Base-by-base conservation (phyloP, 441 rosid genomes). In the Breynia disticha region DNA sequence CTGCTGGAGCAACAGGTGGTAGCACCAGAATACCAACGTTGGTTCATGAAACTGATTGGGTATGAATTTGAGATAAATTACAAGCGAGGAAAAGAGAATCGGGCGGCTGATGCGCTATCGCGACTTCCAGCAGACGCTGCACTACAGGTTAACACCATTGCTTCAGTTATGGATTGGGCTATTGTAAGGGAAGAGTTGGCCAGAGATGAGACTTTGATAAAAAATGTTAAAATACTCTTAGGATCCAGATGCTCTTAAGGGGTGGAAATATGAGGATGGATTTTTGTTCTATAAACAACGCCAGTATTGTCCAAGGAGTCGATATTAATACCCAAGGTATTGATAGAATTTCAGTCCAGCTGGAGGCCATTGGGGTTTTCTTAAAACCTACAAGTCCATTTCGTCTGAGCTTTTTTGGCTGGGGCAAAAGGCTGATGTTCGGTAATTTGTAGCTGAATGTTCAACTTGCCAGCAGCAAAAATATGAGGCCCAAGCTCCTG, bases 41-140 rank as follows among this genome's bases (percentile, higher is more conserved):
- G 53, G 19, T 5, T 47, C 4, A 1, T 16, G 6, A 57, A 37
- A 15, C 52, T 57, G 10, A 15, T 57, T 39, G 50, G 60, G 16
- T 46, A 14, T n/a, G 50, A 56, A 21, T 56, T 18, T 43, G 16
- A 7, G 8, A 56, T 56, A 14, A 9, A 45, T n/a, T 56, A 56
- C 35, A 43, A 24, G 60, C 22, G 17, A 12, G 60, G 60, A 13
- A 21, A 3, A 21, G 28, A 56, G 1, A 56, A 56, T 21, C 5
- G 2, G 4, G 50, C 14, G 2, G 50, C 41, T 0, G 60, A 56
- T 56, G 49, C 60, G 14, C 22, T 56, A 7, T 56, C 60, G 1
- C 24, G 52, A 2, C 5, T 49, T 7, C 24, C 7, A 16, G 0
- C 11, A 12, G 22, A 17, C 4, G 52, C 19, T 4, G 52, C 8